phyloP scores from a whole-genome alignment of 2,329 filamentous ascomycete species.

The Falciphora oryzae region DNA sequence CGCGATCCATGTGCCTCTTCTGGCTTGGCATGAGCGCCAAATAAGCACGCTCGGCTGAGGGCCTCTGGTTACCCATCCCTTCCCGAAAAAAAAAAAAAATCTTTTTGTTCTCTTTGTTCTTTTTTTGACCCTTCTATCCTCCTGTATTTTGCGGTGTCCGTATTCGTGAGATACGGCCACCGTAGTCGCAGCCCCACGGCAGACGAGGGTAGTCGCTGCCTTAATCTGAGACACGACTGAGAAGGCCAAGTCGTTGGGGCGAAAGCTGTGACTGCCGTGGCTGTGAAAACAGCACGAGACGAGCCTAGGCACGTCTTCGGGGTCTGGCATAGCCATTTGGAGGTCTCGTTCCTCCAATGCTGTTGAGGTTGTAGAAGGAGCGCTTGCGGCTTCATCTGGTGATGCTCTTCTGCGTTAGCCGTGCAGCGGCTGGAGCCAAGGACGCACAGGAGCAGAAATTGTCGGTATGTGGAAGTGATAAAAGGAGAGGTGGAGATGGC shows the following conservation, averaged over 20 bases:
- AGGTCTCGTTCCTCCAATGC: background rate
- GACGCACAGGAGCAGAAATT: background rate
- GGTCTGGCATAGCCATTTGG: background rate
- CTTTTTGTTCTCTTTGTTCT: background rate
- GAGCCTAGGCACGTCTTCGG: background rate
- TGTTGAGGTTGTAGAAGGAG: background rate
- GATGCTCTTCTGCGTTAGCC: background rate
- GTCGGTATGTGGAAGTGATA: background rate
- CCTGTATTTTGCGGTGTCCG: background rate
- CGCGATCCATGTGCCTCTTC: background rate
- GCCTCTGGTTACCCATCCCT: background rate
- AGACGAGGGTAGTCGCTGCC: background rate
- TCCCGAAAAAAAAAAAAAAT: background rate
- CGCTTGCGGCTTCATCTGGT: background rate
- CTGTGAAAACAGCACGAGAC: background rate
- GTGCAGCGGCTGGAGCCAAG: constrained; percentile 6
- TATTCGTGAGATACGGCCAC: background rate
- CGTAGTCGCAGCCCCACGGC: background rate
- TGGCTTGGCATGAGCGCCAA: background rate
- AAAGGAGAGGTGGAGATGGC: background rate
- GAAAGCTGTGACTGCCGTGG: background rate
- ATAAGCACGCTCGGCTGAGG: background rate
- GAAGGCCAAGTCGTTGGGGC: background rate
- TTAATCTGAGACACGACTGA: background rate
- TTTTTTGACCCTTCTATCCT: background rate